These are phyloP conservation scores for Ulota crispa DNA, from an alignment of 225 moss, liverwort and hornwort species.

Conservation along the genomic window DNA sequence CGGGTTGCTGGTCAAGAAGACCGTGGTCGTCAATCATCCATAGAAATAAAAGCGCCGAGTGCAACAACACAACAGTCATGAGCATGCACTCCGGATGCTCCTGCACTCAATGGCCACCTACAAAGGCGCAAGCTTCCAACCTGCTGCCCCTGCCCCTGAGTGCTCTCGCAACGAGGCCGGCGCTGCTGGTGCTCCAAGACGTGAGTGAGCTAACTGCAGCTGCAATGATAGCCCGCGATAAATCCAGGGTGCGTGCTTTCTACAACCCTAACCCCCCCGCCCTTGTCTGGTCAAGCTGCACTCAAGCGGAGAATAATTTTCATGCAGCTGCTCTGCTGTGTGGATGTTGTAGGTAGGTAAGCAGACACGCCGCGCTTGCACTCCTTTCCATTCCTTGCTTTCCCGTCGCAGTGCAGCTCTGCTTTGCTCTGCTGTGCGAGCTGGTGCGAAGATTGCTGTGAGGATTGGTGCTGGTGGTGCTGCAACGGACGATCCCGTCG, in stretches of 20 bases:
- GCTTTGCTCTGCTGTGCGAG: no score
- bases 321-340: not conserved
- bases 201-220: not conserved
- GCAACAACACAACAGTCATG: not conserved
- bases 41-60: not conserved
- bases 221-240: slow-evolving; percentile 3
- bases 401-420: no score
- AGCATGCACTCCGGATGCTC: not conserved
- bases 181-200: not conserved
- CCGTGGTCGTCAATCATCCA: not conserved
- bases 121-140: not conserved
- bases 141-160: not conserved
- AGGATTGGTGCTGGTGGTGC: no score
- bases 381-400: no score
- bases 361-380: no score
- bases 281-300: not conserved
- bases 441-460: no score
- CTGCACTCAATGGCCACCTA: slow-evolving; percentile 4
- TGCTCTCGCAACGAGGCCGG: not conserved
- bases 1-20: not conserved
- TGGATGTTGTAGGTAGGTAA: no score
- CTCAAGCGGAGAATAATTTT: not conserved
- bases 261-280: not conserved
- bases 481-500: not conserved
- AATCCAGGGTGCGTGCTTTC: slow-evolving; percentile 1